Percentiles rank a stretch among this genome's conserved stretches.
Evolutionary conservation across 176 grass and related monocot species (phyloP).

Genomic region (Aegilops speltoides): DNA sequence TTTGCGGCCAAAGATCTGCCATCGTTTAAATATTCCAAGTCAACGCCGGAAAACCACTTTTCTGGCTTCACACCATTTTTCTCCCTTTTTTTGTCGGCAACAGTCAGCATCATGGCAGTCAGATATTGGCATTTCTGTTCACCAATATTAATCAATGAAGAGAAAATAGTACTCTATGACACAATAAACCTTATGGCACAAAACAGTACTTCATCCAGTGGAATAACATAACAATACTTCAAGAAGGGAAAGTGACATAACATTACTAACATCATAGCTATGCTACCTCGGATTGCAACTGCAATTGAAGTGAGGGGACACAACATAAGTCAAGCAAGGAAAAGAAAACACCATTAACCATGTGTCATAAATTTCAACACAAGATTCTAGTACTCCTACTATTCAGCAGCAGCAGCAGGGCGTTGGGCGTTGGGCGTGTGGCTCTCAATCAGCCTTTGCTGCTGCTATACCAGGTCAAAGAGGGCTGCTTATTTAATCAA

Average conservation of each 20-base stretch:
- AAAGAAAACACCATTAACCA: not conserved
- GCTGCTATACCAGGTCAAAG: slow-evolving; percentile 31
- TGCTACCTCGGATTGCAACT: too few species aligned
- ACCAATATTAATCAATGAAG: not conserved
- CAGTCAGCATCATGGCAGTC: not conserved
- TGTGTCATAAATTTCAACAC: not conserved
- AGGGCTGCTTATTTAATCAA: slow-evolving; percentile 15
- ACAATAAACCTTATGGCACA: slow-evolving; percentile 38
- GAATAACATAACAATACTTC: slow-evolving; percentile 39
- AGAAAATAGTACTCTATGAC: not conserved
- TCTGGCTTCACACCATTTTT: slow-evolving; percentile 3
- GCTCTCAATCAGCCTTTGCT: not conserved
- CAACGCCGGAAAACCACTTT: not conserved
- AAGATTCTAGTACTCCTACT: not conserved
- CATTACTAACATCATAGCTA: not conserved
- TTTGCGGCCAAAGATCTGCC: not conserved
- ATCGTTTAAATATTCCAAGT: not conserved
- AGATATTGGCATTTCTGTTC: slow-evolving; percentile 13
- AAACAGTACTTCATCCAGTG: slow-evolving; percentile 69
- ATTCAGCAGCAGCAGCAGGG: slow-evolving; percentile 1
- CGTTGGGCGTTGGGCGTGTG: not conserved
- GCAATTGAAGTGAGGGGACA: not conserved
- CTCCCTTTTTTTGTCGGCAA: not conserved
- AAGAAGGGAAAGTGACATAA: not conserved
- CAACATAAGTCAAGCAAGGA: not conserved